phyloP scores from a whole-genome alignment of 2,329 filamentous ascomycete species.

The Arthrobotrys musiformis region DNA sequence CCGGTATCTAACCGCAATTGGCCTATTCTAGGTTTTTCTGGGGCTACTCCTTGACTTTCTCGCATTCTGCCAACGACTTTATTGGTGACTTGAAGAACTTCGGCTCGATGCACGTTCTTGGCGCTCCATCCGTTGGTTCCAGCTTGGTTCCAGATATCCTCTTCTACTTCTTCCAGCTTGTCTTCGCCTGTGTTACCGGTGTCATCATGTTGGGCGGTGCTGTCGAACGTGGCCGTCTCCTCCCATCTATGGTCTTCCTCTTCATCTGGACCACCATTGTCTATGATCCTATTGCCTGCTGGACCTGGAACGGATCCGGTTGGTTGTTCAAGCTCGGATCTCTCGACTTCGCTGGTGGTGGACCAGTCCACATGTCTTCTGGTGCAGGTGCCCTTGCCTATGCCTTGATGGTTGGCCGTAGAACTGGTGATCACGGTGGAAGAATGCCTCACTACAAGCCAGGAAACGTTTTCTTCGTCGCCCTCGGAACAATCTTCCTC shows the following conservation, averaged over 20 bases:
- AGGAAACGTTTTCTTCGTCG: constrained; percentile 73
- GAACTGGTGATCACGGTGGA: constrained; percentile 66
- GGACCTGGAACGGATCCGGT: constrained; percentile 75
- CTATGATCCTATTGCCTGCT: constrained; percentile 91
- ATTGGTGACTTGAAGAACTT: constrained; percentile 73
- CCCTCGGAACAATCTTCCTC: constrained; percentile 73
- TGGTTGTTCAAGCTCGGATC: constrained; percentile 73
- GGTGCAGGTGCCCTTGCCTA: constrained; percentile 74
- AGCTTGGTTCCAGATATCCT: constrained; percentile 72
- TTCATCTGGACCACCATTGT: constrained; percentile 80
- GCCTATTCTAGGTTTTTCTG: constrained; percentile 65
- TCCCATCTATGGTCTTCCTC: constrained; percentile 55
- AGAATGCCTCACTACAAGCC: constrained; percentile 65
- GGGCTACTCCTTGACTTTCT: constrained; percentile 74
- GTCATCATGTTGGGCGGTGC: constrained; percentile 74
- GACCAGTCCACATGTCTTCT: constrained; percentile 73
- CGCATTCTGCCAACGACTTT: constrained; percentile 70
- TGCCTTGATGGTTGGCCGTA: constrained; percentile 72
- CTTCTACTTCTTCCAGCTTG: constrained; percentile 74
- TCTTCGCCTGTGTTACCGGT: constrained; percentile 72
- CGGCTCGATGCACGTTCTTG: constrained; percentile 71
- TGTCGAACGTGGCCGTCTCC: constrained; percentile 66
- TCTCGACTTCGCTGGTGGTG: constrained; percentile 72
- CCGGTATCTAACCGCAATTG: constrained; percentile 61
- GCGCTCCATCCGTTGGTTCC: constrained; percentile 71